Evolutionary conservation across 495 filamentous ascomycete species (phyloP).

Genomic region (Echria macrotheca): DNA sequence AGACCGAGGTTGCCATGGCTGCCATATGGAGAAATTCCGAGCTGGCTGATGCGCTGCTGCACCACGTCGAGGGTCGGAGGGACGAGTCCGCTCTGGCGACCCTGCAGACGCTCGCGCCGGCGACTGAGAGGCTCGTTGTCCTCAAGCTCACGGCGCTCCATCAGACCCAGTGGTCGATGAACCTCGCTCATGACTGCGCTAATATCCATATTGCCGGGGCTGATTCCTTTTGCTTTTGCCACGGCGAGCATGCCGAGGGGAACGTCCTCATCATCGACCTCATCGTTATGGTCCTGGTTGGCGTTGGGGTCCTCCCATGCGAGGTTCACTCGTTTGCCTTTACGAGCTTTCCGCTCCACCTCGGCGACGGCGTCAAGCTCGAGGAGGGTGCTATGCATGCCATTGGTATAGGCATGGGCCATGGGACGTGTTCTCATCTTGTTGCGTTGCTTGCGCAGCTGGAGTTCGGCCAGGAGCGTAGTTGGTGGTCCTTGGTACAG

Average conservation of each 20-base stretch:
- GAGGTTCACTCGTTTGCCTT: conserved; percentile 68
- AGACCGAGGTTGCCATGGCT: conserved; percentile 6
- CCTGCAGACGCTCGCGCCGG: conserved; percentile 71
- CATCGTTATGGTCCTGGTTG: conserved; percentile 42
- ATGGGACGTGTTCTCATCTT: conserved; percentile 68
- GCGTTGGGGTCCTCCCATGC: conserved; percentile 76
- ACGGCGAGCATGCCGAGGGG: conserved; percentile 78
- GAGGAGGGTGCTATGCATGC: conserved; percentile 82
- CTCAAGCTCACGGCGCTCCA: conserved; percentile 79
- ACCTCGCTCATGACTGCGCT: conserved; percentile 46
- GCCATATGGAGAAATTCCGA: conserved; percentile 29
- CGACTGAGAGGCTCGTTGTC: conserved; percentile 84
- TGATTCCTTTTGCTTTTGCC: conserved; percentile 46
- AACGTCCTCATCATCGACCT: conserved; percentile 63
- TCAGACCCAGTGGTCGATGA: conserved; percentile 70
- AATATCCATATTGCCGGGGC: conserved; percentile 33
- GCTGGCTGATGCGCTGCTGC: conserved; percentile 38
- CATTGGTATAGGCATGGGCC: conserved; percentile 60
- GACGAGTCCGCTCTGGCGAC: conserved; percentile 31
- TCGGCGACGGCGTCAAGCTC: conserved; percentile 89
- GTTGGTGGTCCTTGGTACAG: conserved; percentile 67
- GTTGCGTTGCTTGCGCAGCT: conserved; percentile 80
- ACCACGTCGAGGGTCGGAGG: conserved; percentile 18
- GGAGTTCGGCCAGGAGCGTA: conserved; percentile 86
- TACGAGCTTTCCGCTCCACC: conserved; percentile 69